These are phyloP conservation scores for Penicillium sp. DNA, from an alignment of 2,329 filamentous ascomycete species.

Conservation along the genomic window DNA sequence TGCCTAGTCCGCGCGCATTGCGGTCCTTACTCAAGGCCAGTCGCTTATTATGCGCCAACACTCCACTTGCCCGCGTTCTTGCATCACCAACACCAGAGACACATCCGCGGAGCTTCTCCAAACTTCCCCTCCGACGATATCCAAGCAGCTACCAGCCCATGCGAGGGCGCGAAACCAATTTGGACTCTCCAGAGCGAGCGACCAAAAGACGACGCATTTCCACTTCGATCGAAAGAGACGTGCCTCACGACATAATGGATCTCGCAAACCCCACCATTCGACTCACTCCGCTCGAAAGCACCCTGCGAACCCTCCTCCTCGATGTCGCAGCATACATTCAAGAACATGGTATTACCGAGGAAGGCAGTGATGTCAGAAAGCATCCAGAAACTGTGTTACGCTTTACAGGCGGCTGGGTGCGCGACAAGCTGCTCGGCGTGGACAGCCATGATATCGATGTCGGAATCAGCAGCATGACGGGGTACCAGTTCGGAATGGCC, in stretches of 20 bases:
- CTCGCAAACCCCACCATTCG: conserved; percentile 45
- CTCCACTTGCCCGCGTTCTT: conserved; percentile 20
- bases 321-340: conserved; percentile 75
- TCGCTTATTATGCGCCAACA: conserved; percentile 14
- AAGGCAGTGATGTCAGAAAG: conserved; percentile 25
- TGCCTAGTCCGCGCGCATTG: conserved; percentile 22
- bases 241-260: conserved; percentile 28
- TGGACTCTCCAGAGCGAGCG: conserved; percentile 26
- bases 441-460: conserved; percentile 54
- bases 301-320: conserved; percentile 73
- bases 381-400: conserved; percentile 42
- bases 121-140: conserved; percentile 13
- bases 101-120: conserved; percentile 13
- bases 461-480: conserved; percentile 53
- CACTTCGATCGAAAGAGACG: conserved; percentile 23
- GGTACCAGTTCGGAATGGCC: conserved; percentile 48
- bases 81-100: conserved; percentile 11
- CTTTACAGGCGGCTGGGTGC: conserved; percentile 54
- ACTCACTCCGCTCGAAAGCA: conserved; percentile 71
- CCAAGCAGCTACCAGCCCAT: conserved; percentile 27
- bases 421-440: conserved; percentile 52
- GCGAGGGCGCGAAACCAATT: conserved; percentile 25
- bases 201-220: conserved; percentile 39
- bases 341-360: conserved; percentile 43
- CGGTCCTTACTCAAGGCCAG: conserved; percentile 20